phyloP scores from a whole-genome alignment of 1,284 basidiomycete genomes.

The Cystobasidiaceae sp. region DNA sequence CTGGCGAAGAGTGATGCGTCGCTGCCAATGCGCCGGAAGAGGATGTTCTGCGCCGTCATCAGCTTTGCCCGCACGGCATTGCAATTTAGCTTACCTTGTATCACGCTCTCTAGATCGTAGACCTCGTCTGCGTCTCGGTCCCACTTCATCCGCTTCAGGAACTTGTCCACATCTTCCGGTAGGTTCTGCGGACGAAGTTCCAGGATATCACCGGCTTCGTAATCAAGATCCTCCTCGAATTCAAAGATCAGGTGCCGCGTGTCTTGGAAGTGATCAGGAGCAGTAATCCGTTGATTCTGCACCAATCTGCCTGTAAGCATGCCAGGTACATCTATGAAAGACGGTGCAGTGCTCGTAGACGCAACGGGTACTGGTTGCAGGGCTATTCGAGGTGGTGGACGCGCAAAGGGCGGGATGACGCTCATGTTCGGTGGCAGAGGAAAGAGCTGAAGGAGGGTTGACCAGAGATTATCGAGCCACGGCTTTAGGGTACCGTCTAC shows the following conservation, averaged over 20 bases:
- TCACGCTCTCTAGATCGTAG: constrained; percentile 40
- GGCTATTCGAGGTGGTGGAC: constrained; percentile 24
- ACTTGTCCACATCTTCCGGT: constrained; percentile 61
- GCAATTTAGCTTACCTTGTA: constrained; percentile 44
- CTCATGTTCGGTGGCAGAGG: constrained; percentile 17
- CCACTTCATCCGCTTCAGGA: constrained; percentile 65
- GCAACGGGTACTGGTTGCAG: constrained; percentile 2
- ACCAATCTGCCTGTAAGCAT: constrained; percentile 33
- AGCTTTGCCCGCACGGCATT: not conserved
- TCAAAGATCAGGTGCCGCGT: constrained; percentile 60
- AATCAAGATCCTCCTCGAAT: constrained; percentile 59
- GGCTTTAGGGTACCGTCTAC: constrained; percentile 42
- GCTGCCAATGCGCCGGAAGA: constrained; percentile 61
- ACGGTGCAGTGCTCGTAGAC: not conserved
- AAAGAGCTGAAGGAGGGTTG: constrained; percentile 27
- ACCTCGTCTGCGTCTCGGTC: constrained; percentile 60
- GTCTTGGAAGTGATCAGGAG: constrained; percentile 75
- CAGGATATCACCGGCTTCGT: constrained; percentile 78
- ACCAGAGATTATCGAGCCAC: constrained; percentile 39
- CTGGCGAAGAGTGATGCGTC: constrained; percentile 60
- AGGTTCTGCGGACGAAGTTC: constrained; percentile 69
- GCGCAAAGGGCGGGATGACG: constrained; percentile 1
- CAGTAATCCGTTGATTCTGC: constrained; percentile 44
- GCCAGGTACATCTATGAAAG: not conserved
- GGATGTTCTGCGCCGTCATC: constrained; percentile 66